Evolutionary conservation across 129 eudicot genomes (phyloP).

Genomic region (Helianthus annuus): HanXRQr2.0-SUNRISE NC_035436.2:204480507-204481006

Average conservation of each 20-base stretch:
- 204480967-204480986: too few relatives aligned
- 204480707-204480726: constrained; percentile 78
- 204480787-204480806: constrained; percentile 44
- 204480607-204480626: constrained; percentile 47
- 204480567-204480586: constrained; percentile 54
- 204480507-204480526: constrained; percentile 51
- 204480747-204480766: constrained; percentile 42
- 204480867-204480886: too few relatives aligned
- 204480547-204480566: constrained; percentile 45
- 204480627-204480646: constrained; percentile 34
- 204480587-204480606: constrained; percentile 9
- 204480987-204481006: too few relatives aligned
- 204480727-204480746: constrained; percentile 61
- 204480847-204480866: neutral
- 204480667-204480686: constrained; percentile 61
- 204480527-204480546: constrained; percentile 60
- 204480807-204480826: constrained; percentile 55
- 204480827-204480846: constrained; percentile 35
- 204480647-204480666: constrained; percentile 38
- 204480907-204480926: too few relatives aligned
- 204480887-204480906: too few relatives aligned
- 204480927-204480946: too few relatives aligned
- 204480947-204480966: too few relatives aligned
- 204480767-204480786: constrained; percentile 15
- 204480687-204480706: constrained; percentile 46